Evolutionary conservation across 2,329 filamentous ascomycete species (phyloP).

Genomic region (Alternaria gaisen): DNA sequence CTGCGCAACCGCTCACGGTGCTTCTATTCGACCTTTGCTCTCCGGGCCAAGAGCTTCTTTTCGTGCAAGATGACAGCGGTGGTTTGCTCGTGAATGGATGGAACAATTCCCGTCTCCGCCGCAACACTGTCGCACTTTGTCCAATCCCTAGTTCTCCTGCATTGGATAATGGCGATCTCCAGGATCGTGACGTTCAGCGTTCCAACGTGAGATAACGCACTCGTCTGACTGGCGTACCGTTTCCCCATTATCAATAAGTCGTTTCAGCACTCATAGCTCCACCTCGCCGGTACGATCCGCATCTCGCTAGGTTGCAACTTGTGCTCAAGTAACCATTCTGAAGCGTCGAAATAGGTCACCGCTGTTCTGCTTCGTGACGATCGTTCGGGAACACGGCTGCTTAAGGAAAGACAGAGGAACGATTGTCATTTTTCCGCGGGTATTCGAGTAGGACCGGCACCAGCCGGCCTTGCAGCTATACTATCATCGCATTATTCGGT

Average conservation of each 20-base stretch:
- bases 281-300: slow-evolving; percentile 24
- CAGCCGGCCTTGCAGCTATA: slow-evolving; percentile 9
- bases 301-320: slow-evolving; percentile 19
- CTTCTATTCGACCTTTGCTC: slow-evolving; percentile 20
- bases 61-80: slow-evolving; percentile 8
- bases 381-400: slow-evolving; percentile 23
- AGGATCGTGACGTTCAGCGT: slow-evolving; percentile 32
- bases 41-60: slow-evolving; percentile 22
- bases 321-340: background rate
- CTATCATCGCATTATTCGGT: slow-evolving; percentile 12
- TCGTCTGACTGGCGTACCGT: slow-evolving; percentile 21
- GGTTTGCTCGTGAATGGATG: slow-evolving; percentile 7
- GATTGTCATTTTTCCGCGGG: slow-evolving; percentile 5
- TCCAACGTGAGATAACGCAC: slow-evolving; percentile 18
- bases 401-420: slow-evolving; percentile 5
- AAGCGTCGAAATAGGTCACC: slow-evolving; percentile 21
- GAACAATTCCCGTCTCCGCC: slow-evolving; percentile 14
- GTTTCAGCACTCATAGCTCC: slow-evolving; percentile 19
- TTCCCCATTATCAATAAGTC: slow-evolving; percentile 15
- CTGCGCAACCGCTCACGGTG: slow-evolving; percentile 20
- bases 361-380: slow-evolving; percentile 34
- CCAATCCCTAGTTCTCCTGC: background rate
- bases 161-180: slow-evolving; percentile 33
- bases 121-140: slow-evolving; percentile 12
- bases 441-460: slow-evolving; percentile 8